Base-by-base conservation (phyloP, 345 rosid species). In the Hibiscus mutabilis region DNA sequence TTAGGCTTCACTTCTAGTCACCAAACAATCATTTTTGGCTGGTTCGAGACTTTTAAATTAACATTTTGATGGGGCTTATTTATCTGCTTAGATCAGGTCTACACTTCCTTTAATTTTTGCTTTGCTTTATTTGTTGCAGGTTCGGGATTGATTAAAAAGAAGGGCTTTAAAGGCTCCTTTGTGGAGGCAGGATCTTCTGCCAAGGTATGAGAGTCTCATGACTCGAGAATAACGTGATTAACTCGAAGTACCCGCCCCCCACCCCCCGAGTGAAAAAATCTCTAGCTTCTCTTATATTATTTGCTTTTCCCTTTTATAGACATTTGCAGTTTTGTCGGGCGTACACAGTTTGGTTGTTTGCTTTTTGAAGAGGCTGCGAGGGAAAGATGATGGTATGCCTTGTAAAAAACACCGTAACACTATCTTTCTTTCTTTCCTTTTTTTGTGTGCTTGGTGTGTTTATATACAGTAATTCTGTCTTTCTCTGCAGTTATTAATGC, bases 301-400 rank as follows among this genome's bases (percentile, higher is more conserved):
- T 49, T 49, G 18, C 16, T 15, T 49, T 16, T 49, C 18, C 53
- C 18, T 15, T 67, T 0, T 68, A 58, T 80, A 90, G 92, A 80
- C 92, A 27, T 90, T 87, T 73, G 92, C 96, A 6, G 79, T 87
- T 64, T 72, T 90, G 66, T 83, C 91, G 37, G 96, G 92, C 15
- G 91, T 87, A 37, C 92, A 87, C 77, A 81, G 96, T 76, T 81
- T 90, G 80, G 92, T 87, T 46, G 85, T 86, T 60, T 90, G 96
- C 87, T 79, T 88, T 72, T 60, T 89, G 82, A 86, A 84, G 87
- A 82, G 74, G 86, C 63, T 89, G 51, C 82, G 97, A n/a, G 94
- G 99, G 51, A 95, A 92, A 84, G 94, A 92, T 85, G 99, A 95
- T 60, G 91, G 99, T 95, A 35, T 67, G 53, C 53, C 5, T 15